Base-by-base conservation (phyloP, 192 early-diverging fungal genomes). In the Linnemannia hyalina region DNA sequence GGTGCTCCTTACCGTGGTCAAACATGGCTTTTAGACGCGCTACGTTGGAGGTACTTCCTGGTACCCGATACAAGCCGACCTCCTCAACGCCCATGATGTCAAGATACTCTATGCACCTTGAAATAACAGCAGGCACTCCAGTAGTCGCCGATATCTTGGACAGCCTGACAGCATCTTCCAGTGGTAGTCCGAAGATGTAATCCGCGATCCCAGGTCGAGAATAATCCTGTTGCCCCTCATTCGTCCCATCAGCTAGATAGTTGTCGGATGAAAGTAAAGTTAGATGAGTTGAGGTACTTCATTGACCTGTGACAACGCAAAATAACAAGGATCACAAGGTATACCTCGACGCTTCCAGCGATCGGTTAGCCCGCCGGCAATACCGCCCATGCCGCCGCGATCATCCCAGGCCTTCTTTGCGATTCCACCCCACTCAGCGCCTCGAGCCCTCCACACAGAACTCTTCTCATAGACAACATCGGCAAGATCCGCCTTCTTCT, bases 31-130 rank as follows among this genome's bases (percentile, higher is more conserved):
- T 85, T n/a, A 85, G 83, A 16, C 77, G 73, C 18, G 78, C 78
- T 26, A 85, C 83, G 40, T 85, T 85, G 32, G 78, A 55, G 22
- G 83, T 85, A 47, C 83, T 85, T 69, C 83, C 83, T 26, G 83
- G 70, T 18, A 85, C 83, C 1, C 83, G 78, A 73, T 92, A 92
- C 52, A 92, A 79, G 20, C 92, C 92, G 6, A 92, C 85, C 65
- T 92, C 92, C 29, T 90, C 82, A 4, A 91, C 86, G 49, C 92
- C 91, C 83, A 85, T 85, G 60, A 85, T 60, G 63, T 85, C 83
- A 20, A 85, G 35, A 52, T 85, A 85, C 47, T 85, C 83, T 10
- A 85, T 85, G 63, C 83, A 85, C 9, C 83, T 74, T 2, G 83
- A 77, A 35, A 85, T 79, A 68, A 85, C 54, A 13, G 83, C 83